Evolutionary conservation across 495 filamentous ascomycete species (phyloP).

Genomic region (Podospora fimiseda): DNA sequence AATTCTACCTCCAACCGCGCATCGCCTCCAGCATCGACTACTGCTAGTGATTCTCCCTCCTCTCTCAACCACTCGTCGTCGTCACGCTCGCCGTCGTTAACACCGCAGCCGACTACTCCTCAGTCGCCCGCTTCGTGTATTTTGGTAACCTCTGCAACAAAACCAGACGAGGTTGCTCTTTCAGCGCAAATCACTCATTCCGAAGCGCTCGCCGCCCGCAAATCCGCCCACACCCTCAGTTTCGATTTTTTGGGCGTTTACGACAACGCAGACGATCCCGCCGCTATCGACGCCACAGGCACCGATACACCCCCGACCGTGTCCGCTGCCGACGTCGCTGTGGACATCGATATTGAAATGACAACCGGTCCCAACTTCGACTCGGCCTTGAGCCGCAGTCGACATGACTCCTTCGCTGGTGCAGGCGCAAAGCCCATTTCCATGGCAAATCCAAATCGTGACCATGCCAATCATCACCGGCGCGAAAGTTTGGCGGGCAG

Average conservation of each 20-base stretch:
- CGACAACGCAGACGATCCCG: slow-evolving; percentile 10
- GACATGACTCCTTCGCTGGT: slow-evolving; percentile 72
- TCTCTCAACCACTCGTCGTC: slow-evolving; percentile 30
- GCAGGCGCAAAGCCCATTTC: slow-evolving; percentile 82
- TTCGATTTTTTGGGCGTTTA: slow-evolving; percentile 31
- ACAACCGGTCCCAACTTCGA: slow-evolving; percentile 56
- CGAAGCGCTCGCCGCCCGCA: slow-evolving; percentile 3
- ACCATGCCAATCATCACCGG: slow-evolving; percentile 56
- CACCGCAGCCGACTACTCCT: slow-evolving; percentile 37
- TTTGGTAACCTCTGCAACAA: slow-evolving; percentile 24
- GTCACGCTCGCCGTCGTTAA: slow-evolving; percentile 30
- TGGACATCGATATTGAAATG: slow-evolving; percentile 51
- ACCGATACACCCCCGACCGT: slow-evolving; percentile 11
- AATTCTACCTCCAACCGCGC: slow-evolving; percentile 27
- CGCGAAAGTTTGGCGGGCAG: slow-evolving; percentile 84
- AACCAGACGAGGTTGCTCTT: slow-evolving; percentile 26
- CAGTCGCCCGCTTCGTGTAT: slow-evolving; percentile 26
- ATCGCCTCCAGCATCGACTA: slow-evolving; percentile 20
- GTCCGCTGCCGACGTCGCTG: slow-evolving; percentile 13
- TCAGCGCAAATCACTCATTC: slow-evolving; percentile 13
- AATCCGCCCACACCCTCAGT: slow-evolving; percentile 26
- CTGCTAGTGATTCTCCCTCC: slow-evolving; percentile 25
- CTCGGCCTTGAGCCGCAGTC: slow-evolving; percentile 46
- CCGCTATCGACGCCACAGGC: slow-evolving; percentile 5
- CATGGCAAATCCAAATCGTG: slow-evolving; percentile 67